phyloP scores from a whole-genome alignment of 202 grass and related monocot species.

The Bolboschoenoplectus hybrid region DNA sequence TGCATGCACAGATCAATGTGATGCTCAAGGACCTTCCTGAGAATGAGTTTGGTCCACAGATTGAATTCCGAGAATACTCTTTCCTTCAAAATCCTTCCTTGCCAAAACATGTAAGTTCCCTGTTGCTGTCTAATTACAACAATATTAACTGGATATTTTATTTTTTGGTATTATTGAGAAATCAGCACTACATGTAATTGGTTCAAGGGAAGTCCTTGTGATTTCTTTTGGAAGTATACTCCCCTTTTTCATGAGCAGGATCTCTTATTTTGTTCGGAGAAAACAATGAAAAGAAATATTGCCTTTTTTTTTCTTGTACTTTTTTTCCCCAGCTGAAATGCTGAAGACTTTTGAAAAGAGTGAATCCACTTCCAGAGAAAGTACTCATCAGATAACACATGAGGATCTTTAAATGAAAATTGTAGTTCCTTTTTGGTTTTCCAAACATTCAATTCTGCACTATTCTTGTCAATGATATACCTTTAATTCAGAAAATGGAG shows the following conservation, averaged over 20 bases:
- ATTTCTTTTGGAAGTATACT: background rate
- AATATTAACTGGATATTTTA: conserved; percentile 11
- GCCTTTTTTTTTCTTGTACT: background rate
- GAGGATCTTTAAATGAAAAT: background rate
- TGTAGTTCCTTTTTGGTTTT: background rate
- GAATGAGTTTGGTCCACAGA: conserved; percentile 76
- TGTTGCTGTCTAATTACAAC: background rate
- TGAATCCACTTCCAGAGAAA: background rate
- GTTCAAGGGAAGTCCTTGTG: conserved; percentile 20
- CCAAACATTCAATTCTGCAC: background rate
- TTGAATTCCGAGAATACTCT: conserved; percentile 95
- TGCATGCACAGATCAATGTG: conserved; percentile 69
- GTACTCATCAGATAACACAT: background rate
- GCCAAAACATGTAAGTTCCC: conserved; percentile 60
- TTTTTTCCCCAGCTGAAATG: background rate
- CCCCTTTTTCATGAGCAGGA: background rate
- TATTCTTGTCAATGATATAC: background rate
- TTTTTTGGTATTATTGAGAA: background rate
- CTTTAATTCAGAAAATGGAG: background rate
- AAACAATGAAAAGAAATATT: background rate
- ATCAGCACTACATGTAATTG: background rate
- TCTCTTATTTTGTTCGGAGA: background rate
- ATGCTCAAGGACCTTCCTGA: conserved; percentile 79
- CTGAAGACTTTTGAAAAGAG: background rate
- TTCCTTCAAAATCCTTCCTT: conserved; percentile 92